These are phyloP conservation scores for Xerocomus amazonicus DNA, from an alignment of 1,284 basidiomycete species.

Conservation along the genomic window DNA sequence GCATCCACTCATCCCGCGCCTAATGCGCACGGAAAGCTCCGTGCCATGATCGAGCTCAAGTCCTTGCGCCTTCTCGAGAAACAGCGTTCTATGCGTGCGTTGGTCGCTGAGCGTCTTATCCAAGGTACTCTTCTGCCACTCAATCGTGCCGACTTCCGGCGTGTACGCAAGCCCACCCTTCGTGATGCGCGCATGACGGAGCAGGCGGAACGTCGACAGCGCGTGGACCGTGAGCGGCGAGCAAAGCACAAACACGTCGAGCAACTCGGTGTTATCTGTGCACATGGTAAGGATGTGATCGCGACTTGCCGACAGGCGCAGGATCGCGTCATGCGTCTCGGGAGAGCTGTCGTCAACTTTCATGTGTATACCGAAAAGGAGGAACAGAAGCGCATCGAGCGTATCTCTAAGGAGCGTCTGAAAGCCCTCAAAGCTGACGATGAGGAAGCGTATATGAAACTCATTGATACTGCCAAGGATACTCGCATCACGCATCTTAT, in stretches of 20 bases:
- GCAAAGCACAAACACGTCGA: conserved; percentile 97
- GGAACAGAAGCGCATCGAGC: conserved; percentile 96
- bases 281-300: conserved; percentile 79
- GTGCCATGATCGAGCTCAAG: conserved; percentile 93
- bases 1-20: conserved; percentile 44
- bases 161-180: conserved; percentile 83
- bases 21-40: conserved; percentile 76
- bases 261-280: conserved; percentile 85
- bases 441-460: conserved; percentile 98
- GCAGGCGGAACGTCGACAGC: conserved; percentile 87
- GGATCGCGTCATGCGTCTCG: conserved; percentile 81
- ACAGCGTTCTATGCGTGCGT: conserved; percentile 82
- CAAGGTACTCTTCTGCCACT: conserved; percentile 89
- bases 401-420: conserved; percentile 96
- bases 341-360: conserved; percentile 83
- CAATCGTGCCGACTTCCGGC: conserved; percentile 90
- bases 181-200: conserved; percentile 92
- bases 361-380: conserved; percentile 94
- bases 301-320: conserved; percentile 60
- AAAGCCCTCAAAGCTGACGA: conserved; percentile 98
- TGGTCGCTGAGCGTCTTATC: conserved; percentile 83
- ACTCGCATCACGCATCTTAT: conserved; percentile 97
- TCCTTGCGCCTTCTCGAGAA: conserved; percentile 88
- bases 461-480: conserved; percentile 99
- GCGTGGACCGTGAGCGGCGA: conserved; percentile 86